Percentiles rank a stretch among this genome's conserved stretches.
These are phyloP conservation scores for Neofusicoccum ribis DNA, from an alignment of 2,329 filamentous ascomycete genomes.

Conservation along the genomic window DNA sequence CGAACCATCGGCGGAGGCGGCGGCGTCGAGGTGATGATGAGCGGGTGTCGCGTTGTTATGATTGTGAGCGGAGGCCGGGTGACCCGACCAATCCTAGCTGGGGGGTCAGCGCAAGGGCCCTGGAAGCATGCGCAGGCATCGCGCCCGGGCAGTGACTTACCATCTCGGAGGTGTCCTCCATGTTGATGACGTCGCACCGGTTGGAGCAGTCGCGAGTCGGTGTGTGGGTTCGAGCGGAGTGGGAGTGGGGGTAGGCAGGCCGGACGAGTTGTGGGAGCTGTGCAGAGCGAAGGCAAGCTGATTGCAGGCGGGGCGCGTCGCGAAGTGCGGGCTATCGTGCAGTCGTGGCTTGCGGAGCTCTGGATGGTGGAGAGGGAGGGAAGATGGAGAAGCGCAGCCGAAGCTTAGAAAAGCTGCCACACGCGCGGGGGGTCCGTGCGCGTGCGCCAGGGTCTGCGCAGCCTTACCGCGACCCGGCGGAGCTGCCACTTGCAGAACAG, in stretches of 20 bases:
- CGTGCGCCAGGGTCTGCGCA: not conserved
- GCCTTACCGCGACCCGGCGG: not conserved
- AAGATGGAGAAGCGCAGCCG: not conserved
- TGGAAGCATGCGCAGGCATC: not conserved
- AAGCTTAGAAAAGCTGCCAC: slow-evolving; percentile 3
- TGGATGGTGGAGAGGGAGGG: not conserved
- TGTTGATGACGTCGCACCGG: slow-evolving; percentile 9
- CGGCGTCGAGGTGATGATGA: not conserved
- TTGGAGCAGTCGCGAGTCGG: not conserved
- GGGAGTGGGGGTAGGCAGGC: not conserved
- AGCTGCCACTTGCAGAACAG: not conserved
- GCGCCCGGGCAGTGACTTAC: not conserved
- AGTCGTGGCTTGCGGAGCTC: slow-evolving; percentile 1
- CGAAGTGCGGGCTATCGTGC: slow-evolving; percentile 5
- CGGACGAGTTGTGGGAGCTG: not conserved
- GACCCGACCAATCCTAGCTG: not conserved
- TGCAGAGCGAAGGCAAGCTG: not conserved
- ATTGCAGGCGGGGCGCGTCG: not conserved
- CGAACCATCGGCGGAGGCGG: not conserved
- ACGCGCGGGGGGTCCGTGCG: not conserved
- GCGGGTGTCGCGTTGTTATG: not conserved
- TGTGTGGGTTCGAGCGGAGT: not conserved
- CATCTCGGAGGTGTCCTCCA: slow-evolving; percentile 16
- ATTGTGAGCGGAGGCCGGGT: not conserved
- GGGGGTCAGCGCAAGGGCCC: not conserved